A percentile compares a stretch with the other conserved stretches of the same genome.
These are phyloP conservation scores for Tephrocybe rancida DNA, from an alignment of 768 basidiomycete species.

Conservation along the genomic window DNA sequence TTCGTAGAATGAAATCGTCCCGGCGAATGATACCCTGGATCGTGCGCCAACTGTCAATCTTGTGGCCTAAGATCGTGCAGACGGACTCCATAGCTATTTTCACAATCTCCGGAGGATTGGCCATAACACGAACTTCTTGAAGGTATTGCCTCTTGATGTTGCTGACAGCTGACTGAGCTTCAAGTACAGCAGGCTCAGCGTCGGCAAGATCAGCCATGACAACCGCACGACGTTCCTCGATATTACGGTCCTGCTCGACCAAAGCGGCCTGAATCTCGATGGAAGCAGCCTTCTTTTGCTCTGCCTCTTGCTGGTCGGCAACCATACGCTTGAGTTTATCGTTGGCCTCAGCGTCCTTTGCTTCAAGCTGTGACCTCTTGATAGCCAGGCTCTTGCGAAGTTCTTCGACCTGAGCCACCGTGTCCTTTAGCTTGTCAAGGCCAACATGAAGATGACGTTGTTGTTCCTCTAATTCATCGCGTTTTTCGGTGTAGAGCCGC, in stretches of 20 bases:
- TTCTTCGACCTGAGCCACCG: constrained; percentile 96
- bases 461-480: constrained; percentile 97
- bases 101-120: constrained; percentile 96
- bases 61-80: constrained; percentile 93
- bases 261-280: constrained; percentile 95
- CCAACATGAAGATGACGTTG: constrained; percentile 98
- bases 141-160: constrained; percentile 95
- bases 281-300: constrained; percentile 96
- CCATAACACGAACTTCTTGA: constrained; percentile 97
- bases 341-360: constrained; percentile 94
- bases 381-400: constrained; percentile 92
- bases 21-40: constrained; percentile 95
- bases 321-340: constrained; percentile 98
- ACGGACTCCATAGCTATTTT: constrained; percentile 99
- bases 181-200: constrained; percentile 95
- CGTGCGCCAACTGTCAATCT: constrained; percentile 95
- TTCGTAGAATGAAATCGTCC: constrained; percentile 95
- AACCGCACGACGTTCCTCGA: constrained; percentile 83
- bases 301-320: constrained; percentile 96
- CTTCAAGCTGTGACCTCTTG: constrained; percentile 89
- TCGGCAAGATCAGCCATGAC: constrained; percentile 97
- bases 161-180: constrained; percentile 95
- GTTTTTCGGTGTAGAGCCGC: constrained; percentile 91
- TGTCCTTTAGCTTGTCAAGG: constrained; percentile 93
- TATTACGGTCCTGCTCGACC: constrained; percentile 87